These are phyloP conservation scores for Ceratonia siliqua DNA, from an alignment of 306 rosid genomes.

Conservation along the genomic window DNA sequence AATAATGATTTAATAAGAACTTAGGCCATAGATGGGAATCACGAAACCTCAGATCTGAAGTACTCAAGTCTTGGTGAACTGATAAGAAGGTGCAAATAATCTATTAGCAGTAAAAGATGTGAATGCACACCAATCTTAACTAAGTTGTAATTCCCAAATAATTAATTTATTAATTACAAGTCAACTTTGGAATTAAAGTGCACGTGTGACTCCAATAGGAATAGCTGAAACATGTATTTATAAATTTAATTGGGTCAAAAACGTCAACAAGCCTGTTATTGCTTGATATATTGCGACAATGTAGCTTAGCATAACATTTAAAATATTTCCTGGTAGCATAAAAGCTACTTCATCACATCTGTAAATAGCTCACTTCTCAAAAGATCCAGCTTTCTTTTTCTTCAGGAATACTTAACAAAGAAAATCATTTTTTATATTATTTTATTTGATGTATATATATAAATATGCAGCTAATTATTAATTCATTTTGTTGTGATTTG, in stretches of 20 bases:
- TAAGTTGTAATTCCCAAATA: slow-evolving; percentile 43
- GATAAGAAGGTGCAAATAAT: not conserved
- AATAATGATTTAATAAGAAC: slow-evolving; percentile 4
- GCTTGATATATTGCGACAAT: slow-evolving; percentile 17
- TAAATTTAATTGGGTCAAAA: slow-evolving; percentile 25
- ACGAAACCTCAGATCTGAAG: not conserved
- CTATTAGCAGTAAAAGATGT: not conserved
- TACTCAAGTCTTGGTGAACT: not conserved
- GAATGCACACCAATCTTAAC: not conserved
- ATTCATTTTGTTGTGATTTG: slow-evolving; percentile 1
- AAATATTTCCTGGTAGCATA: slow-evolving; percentile 12
- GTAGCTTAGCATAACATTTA: not conserved
- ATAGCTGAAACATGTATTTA: slow-evolving; percentile 6
- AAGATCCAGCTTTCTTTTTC: slow-evolving; percentile 37
- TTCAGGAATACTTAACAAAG: not conserved
- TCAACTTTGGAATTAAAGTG: slow-evolving; percentile 53
- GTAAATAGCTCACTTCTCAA: slow-evolving; percentile 15
- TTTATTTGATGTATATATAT: too few species aligned
- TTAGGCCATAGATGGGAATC: slow-evolving; percentile 8
- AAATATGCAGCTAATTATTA: too few species aligned
- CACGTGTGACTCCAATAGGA: slow-evolving; percentile 40
- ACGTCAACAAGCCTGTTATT: slow-evolving; percentile 16
- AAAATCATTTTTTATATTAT: not conserved
- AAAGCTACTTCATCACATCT: not conserved
- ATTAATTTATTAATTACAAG: slow-evolving; percentile 37